phyloP scores from a whole-genome alignment of 2,329 filamentous ascomycete species.

The Trichoderma afroharzianum region DNA sequence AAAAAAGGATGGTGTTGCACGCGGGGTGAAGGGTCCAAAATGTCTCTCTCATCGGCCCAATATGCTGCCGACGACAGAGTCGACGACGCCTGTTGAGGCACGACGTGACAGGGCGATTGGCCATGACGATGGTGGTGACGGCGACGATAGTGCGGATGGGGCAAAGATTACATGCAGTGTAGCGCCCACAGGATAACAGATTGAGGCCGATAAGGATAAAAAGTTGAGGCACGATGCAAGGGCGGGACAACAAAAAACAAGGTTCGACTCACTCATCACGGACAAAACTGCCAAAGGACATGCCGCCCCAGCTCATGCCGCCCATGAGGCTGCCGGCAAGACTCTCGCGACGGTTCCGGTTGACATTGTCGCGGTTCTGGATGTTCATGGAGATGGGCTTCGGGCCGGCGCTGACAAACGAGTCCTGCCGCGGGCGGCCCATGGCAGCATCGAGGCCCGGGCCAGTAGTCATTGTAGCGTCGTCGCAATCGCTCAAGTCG shows the following conservation, averaged over 20 bases:
- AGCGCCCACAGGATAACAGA: constrained; percentile 7
- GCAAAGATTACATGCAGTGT: not conserved
- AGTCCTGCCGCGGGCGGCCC: constrained; percentile 59
- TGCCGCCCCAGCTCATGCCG: constrained; percentile 95
- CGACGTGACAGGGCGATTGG: not conserved
- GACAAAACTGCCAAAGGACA: constrained; percentile 95
- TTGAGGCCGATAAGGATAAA: constrained; percentile 3
- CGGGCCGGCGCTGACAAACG: constrained; percentile 61
- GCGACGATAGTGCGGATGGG: not conserved
- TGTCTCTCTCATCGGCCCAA: not conserved
- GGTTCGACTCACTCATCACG: constrained; percentile 80
- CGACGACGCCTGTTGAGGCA: not conserved
- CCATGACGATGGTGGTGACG: not conserved
- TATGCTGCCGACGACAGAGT: not conserved
- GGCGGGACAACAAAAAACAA: not conserved
- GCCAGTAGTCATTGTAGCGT: constrained; percentile 56
- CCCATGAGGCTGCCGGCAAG: constrained; percentile 64
- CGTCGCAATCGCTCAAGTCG: constrained; percentile 30
- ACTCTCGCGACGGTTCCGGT: constrained; percentile 58
- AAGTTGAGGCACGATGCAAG: not conserved
- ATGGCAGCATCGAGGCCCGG: constrained; percentile 54
- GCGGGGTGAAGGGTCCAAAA: constrained; percentile 13
- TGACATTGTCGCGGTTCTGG: constrained; percentile 56
- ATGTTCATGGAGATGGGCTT: constrained; percentile 66
- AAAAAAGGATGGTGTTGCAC: not conserved